Base-by-base conservation (phyloP, 2,329 filamentous ascomycete genomes). In the Penicillium rolfsii region DNA sequence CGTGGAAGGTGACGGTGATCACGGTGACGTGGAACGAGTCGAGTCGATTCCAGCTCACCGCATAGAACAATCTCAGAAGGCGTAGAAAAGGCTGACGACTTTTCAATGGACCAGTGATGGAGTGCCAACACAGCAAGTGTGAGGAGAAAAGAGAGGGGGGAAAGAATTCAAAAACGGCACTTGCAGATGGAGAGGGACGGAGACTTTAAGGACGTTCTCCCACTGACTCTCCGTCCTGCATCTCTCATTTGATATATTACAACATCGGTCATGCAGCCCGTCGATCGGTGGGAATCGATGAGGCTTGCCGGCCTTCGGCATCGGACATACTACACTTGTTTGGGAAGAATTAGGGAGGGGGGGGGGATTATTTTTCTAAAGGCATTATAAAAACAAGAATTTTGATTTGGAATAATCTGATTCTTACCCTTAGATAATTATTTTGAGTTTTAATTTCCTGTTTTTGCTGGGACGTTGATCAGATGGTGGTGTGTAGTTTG, bases 231-330 rank as follows among this genome's bases (percentile, higher is more conserved):
- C 66, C 67, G 66, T 76, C 63, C 73, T 74, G 71, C 70, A 73
- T 64, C 70, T 79, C 75, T 76, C 74, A 79, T 79, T 79, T 78
- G 77, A 78, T 76, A 77, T 75, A 71, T 72, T 71, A 72, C 71
- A 72, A 70, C 70, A 72, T 69, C 71, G 74, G 77, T 79, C 77
- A 79, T 79, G 77, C 77, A 79, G 74, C 73, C 30, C 70, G 76
- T 77, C 75, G 76, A 79, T 79, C 77, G 71, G 72, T 70, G 66
- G 62, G 62, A 73, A 73, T 73, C 70, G 66, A 74, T 68, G 68
- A 74, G 74, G 73, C 71, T 76, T 75, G 69, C 72, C 67, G 67
- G 61, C 60, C 64, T 67, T 70, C 68, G 61, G 65, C 61, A 70
- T 74, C 70, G 66, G 62, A 71, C 68, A 60, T 68, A 40, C 55